Percentiles rank a stretch among this genome's conserved stretches.
phyloP scores from a whole-genome alignment of 225 moss, liverwort and hornwort species.

The Polytrichum formosum region DNA sequence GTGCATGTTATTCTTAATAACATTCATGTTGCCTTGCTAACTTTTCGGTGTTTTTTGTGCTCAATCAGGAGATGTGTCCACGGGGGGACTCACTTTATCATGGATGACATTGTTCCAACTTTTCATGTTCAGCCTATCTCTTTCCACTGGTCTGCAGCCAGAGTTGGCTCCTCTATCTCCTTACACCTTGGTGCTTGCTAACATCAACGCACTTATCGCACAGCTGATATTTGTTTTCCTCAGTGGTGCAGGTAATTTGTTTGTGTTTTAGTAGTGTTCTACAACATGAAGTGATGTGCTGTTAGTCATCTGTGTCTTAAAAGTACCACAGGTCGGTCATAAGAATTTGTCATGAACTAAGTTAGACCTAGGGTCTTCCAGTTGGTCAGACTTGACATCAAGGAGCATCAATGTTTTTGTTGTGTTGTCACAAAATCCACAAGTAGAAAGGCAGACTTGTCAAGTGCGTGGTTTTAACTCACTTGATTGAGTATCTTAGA shows the following conservation, averaged over 20 bases:
- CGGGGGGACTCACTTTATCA: slow-evolving; percentile 34
- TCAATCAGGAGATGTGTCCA: slow-evolving; percentile 19
- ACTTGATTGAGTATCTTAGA: too few species aligned
- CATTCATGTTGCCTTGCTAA: neutral
- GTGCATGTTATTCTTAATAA: too few species aligned
- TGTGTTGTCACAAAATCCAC: too few species aligned
- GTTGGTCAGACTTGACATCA: too few species aligned
- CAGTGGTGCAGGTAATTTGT: slow-evolving; percentile 69
- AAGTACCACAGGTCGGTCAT: too few species aligned
- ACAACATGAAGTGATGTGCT: too few species aligned
- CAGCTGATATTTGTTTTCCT: slow-evolving; percentile 83
- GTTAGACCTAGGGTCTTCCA: too few species aligned
- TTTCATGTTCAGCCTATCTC: slow-evolving; percentile 86
- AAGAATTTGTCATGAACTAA: too few species aligned
- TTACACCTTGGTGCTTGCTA: slow-evolving; percentile 71
- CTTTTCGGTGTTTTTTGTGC: neutral
- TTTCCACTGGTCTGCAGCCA: slow-evolving; percentile 78
- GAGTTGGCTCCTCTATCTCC: slow-evolving; percentile 76
- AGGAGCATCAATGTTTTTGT: too few species aligned
- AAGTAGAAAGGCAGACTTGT: too few species aligned
- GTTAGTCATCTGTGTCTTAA: too few species aligned
- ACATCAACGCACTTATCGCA: slow-evolving; percentile 70
- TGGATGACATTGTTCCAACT: slow-evolving; percentile 57
- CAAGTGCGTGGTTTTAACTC: neutral
- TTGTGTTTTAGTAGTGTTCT: neutral